Base-by-base conservation (phyloP, 2,329 filamentous ascomycete genomes). In the Neocucurbitaria cava region DNA sequence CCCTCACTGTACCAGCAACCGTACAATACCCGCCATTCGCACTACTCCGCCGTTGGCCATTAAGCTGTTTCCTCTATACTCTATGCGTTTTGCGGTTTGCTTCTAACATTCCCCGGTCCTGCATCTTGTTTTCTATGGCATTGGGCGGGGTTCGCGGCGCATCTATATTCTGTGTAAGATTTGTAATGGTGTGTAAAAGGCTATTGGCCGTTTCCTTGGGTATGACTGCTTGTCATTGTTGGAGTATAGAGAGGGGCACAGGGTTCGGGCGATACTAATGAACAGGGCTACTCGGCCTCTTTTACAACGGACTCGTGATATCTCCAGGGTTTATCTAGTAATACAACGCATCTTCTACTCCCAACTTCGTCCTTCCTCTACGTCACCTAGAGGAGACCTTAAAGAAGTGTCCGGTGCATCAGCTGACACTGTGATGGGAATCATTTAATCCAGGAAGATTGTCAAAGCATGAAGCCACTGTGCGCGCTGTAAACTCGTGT, bases 1-100 rank as follows among this genome's bases (percentile, higher is more conserved):
- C 83, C 79, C 58, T 79, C 77, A 46, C 56, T 78, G 33, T 81
- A 79, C 61, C 73, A 74, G 41, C 70, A 70, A 46, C 69, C 65
- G 5, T 67, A 71, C 54, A 57, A 58, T 45, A 51, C 49, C 3
- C 72, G 69, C 38, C 65, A 68, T 26, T 75, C 72, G 30, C 73
- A 75, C 51, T 75, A 75, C 52, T 75, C 72, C 15, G 67, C 65
- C 13, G 60, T 70, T 3, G 71, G 70, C 9, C 67, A 74, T n/a
- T 75, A 49, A 64, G 21, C 40, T 39, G 20, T n/a, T 17, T 23
- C 5, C n/a, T 10, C 18, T 5, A 6, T 49, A 6, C n/a, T 10
- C 18, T 5, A 6, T 49, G 41, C 13, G 17, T 39, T 58, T 56
- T 46, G 42, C 51, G n/a, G 49, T 46, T 41, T 52, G 23, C 38